Evolutionary conservation across 2,329 filamentous ascomycete species (phyloP), one percentile per base, ranked within the genome.

Genomic region (Aspergillus sp.): DNA sequence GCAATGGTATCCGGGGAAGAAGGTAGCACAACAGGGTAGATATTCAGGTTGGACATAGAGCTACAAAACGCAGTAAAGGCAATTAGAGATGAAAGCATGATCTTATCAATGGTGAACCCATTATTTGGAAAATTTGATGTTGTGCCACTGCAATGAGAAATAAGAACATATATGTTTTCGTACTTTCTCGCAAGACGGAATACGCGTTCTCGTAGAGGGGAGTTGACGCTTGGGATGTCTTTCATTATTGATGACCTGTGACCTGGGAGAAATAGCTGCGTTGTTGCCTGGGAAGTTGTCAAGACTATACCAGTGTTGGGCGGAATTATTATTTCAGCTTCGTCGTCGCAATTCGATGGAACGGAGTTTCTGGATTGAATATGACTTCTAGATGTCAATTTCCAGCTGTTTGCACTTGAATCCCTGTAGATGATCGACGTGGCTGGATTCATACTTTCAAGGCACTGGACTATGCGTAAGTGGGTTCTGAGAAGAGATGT

Each of bases 211-310:
- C 84, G 82, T 13, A 92, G 78, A 13, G 78, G 76, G 3, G 80
- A 77, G 38, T 69, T 64, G 25, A 70, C 60, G 10, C 59, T 63
- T 21, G 77, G 72, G 0, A 56, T 48, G 0, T 55, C 49, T 12
- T 19, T 55, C 1, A 17, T 0, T 1, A 57, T 61, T 17, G 39
- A 41, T 13, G 68, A 63, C 8, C 74, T 79, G 55, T 86, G 82
- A 0, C 88, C 87, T 0, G 91, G 91, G 0, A 92, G 79, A 2
- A 89, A 81, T 51, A 82, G 85, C 69, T 97, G 93, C 47, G 88
- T 89, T 25, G 90, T 81, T 65, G 89, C 87, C 62, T 93, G 85
- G 5, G 93, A 78, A 0, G 85, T 90, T 0, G 91, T 91, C 19
- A 90, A 70, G 0, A 96, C 74, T 2, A 96, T 77, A 0, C 90